A percentile compares a stretch with the other conserved stretches of the same genome.
Evolutionary conservation across 2,329 filamentous ascomycete species (phyloP).

Genomic region (Gaeumannomyces tritici): DNA sequence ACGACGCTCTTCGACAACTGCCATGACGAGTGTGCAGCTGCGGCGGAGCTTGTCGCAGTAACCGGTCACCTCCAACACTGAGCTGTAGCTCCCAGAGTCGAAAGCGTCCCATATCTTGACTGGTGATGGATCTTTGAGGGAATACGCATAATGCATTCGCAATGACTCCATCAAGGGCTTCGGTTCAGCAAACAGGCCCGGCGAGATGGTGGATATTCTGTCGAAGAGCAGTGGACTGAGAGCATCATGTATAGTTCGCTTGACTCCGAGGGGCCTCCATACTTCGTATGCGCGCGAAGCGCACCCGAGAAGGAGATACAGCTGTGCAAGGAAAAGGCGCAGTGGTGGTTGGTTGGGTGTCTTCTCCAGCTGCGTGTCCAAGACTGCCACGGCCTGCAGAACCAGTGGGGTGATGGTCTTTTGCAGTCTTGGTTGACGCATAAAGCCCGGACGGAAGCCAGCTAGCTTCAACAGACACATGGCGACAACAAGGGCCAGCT

Average conservation of each 20-base stretch:
- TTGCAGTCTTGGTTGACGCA: neutral
- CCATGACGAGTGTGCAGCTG: conserved; percentile 43
- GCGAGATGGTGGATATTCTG: conserved; percentile 41
- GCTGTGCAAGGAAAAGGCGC: conserved; percentile 38
- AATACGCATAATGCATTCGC: conserved; percentile 33
- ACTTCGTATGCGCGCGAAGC: conserved; percentile 33
- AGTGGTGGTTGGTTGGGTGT: conserved; percentile 36
- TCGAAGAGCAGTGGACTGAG: conserved; percentile 46
- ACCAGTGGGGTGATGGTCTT: neutral
- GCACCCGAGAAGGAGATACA: conserved; percentile 42
- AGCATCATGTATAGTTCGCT: conserved; percentile 48
- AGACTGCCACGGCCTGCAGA: conserved; percentile 37
- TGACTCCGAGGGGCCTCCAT: conserved; percentile 43
- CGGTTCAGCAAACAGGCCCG: conserved; percentile 27
- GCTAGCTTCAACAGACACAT: conserved; percentile 20
- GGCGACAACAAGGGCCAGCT: conserved; percentile 21
- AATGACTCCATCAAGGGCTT: conserved; percentile 30
- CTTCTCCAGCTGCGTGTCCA: conserved; percentile 37
- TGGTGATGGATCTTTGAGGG: conserved; percentile 25
- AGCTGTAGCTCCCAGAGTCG: conserved; percentile 38
- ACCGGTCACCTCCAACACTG: conserved; percentile 35
- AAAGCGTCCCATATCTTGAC: conserved; percentile 38
- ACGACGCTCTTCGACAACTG: conserved; percentile 40
- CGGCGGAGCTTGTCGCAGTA: conserved; percentile 32
- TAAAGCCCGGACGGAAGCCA: conserved; percentile 9